Base-by-base conservation (phyloP, 768 basidiomycete species). In the Auriculariales sp. region DNA sequence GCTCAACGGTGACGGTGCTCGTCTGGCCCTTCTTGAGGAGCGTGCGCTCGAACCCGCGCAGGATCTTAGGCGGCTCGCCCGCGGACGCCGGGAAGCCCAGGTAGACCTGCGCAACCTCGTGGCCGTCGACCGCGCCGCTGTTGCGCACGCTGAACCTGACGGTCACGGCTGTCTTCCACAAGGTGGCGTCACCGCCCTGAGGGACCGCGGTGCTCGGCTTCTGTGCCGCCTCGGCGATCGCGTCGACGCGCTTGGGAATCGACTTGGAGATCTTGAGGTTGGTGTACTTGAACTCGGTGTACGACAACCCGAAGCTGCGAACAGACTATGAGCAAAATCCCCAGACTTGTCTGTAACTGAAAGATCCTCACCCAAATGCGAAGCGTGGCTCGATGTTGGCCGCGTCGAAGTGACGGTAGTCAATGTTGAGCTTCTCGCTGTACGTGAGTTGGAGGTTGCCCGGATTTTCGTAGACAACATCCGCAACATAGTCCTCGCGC, bases 91-190 rank as follows among this genome's bases (percentile, higher is more conserved):
- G 81, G 67, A 79, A 76, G 61, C 82, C 74, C 25, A 89, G 27
- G 64, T 88, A 90, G 15, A 89, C 62, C 67, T 89, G 86, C 9
- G 84, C 77, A 42, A 80, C 82, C 52, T 88, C 87, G 31, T 71
- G 70, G n/a, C 88, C 89, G 46, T 60, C 69, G 9, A 71, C 62
- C 0, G 57, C 50, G 0, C 88, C 89, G 0, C 71, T 74, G 61
- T 92, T 92, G 54, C 66, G 58, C 25, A 92, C 70, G 5, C 68
- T 62, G 59, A 90, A 89, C 0, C 72, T 72, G 4, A 84, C 77
- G 31, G 68, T 64, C 59, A 71, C 79, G 1, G 73, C 73, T 7
- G 84, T 51, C 79, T 53, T 73, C 70, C 58, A 87, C 81, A 28
- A 85, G 71, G 81, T 75, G 75, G 36, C n/a, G 27, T 7, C 54